phyloP scores from a whole-genome alignment of 2,329 filamentous ascomycete genomes.

The Ophiostoma ips region DNA sequence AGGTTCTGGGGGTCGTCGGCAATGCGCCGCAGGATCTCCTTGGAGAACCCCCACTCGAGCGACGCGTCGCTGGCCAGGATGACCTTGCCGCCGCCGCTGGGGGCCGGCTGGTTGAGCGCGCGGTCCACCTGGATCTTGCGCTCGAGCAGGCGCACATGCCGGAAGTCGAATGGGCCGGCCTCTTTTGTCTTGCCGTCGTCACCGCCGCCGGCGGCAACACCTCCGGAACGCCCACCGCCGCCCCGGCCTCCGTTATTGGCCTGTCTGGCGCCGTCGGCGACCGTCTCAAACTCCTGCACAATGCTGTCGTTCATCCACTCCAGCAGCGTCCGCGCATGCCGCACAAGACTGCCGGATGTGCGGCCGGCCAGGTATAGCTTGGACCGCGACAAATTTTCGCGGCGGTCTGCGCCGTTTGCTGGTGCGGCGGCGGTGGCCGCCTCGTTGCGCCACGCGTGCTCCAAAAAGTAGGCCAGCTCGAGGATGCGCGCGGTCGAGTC shows the following conservation, averaged over 20 bases:
- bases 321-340: conserved; percentile 85
- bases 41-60: conserved; percentile 90
- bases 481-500: conserved; percentile 92
- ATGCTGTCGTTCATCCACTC: conserved; percentile 99
- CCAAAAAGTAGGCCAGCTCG: conserved; percentile 81
- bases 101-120: conserved; percentile 39
- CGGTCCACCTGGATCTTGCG: conserved; percentile 66
- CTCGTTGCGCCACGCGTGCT: conserved; percentile 75
- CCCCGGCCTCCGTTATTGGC: conserved; percentile 36
- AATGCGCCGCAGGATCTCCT: conserved; percentile 59
- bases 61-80: conserved; percentile 85
- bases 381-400: conserved; percentile 36
- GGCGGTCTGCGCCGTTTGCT: conserved; percentile 17
- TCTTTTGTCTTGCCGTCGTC: conserved; percentile 36
- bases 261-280: conserved; percentile 36
- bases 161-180: conserved; percentile 77
- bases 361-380: conserved; percentile 73
- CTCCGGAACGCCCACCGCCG: conserved; percentile 25
- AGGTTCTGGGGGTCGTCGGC: conserved; percentile 69
- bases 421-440: conserved; percentile 32
- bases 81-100: conserved; percentile 44
- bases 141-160: conserved; percentile 70
- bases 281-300: conserved; percentile 76
- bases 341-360: conserved; percentile 76
- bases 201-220: conserved; percentile 35